Base-by-base conservation (phyloP, 192 early-diverging fungal species). In the Spizellomyces sp. region DNA sequence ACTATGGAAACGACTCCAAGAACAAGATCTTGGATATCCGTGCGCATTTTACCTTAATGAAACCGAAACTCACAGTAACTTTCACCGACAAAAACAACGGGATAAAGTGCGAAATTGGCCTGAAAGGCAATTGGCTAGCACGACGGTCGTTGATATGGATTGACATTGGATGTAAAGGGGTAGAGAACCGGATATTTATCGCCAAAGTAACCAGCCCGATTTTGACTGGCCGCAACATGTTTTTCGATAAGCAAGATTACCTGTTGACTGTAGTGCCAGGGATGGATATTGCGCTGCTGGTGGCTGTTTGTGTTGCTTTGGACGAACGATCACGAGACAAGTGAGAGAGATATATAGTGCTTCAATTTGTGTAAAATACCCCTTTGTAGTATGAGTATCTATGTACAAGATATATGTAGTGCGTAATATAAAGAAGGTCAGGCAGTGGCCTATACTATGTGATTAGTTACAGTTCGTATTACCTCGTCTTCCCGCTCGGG, bases 51-150 rank as follows among this genome's bases (percentile, higher is more conserved):
- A 36, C 60, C 2, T 10, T 69, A 7, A n/a, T 62, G 36, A 69
- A 58, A 27, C 55, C 67, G 8, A 57, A 58, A 15, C 19, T 69
- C 22, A 5, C 7, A 17, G 41, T 69, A 9, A 8, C 2, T 2
- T 69, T 69, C 56, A 45, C 36, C 3, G 44, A 58, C 67, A 21
- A 52, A 17, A 42, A 57, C 8, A 44, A 0, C 5, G 67, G 54
- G 1, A 45, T 9, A 27, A 9, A 1, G 9, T 10, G 19, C 45
- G 69, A 70, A 48, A 4, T 70, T 27, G 44, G 58, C 1, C 36
- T 43, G 3, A 70, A 70, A 70, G 69, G 69, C 21, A 44, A 70
- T 43, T 70, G 69, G 69, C n/a, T 43, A 19, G 69, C 69, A 8
- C 58, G 69, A 19, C 1, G 58, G 19, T 59, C 54, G 6, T 17